Conservation (phyloP, 441 rosid genomes). For the Pelargonium fulgidum region DNA sequence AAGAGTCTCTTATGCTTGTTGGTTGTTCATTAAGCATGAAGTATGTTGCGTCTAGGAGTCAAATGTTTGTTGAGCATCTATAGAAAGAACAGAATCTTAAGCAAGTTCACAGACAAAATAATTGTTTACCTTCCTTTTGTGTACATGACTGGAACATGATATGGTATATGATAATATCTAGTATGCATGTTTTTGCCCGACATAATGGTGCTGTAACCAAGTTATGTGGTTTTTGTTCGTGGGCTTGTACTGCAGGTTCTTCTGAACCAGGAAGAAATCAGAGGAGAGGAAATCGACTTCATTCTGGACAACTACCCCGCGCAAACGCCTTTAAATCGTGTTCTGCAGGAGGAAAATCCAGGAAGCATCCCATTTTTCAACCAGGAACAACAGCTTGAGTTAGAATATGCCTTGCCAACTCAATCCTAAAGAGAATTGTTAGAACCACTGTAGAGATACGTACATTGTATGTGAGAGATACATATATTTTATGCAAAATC, state of each 20-base stretch:
- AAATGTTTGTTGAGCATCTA: not conserved
- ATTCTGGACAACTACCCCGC: conserved; percentile 70
- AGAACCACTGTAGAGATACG: no score
- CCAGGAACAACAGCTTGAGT: conserved; percentile 25
- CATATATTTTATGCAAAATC: no score
- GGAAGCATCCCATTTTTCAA: conserved; percentile 50
- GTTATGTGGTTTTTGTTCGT: not conserved
- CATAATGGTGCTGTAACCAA: conserved; percentile 1
- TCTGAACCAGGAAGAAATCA: conserved; percentile 60
- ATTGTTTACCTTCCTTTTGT: not conserved
- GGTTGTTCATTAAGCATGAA: not conserved
- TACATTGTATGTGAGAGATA: no score
- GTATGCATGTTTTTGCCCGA: not conserved
- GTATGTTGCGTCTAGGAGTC: not conserved
- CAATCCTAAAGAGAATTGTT: conserved; percentile 25
- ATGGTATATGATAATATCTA: no score
- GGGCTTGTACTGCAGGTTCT: conserved; percentile 53
- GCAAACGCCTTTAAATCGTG: conserved; percentile 48
- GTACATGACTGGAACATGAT: not conserved
- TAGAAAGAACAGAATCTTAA: not conserved
- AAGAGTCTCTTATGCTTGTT: not conserved
- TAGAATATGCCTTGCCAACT: conserved; percentile 31
- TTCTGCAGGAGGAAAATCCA: conserved; percentile 68
- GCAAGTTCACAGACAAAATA: not conserved
- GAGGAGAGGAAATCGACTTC: conserved; percentile 71